phyloP scores from a whole-genome alignment of 2,329 filamentous ascomycete genomes.

The Aspergillus alliaceus region DNA sequence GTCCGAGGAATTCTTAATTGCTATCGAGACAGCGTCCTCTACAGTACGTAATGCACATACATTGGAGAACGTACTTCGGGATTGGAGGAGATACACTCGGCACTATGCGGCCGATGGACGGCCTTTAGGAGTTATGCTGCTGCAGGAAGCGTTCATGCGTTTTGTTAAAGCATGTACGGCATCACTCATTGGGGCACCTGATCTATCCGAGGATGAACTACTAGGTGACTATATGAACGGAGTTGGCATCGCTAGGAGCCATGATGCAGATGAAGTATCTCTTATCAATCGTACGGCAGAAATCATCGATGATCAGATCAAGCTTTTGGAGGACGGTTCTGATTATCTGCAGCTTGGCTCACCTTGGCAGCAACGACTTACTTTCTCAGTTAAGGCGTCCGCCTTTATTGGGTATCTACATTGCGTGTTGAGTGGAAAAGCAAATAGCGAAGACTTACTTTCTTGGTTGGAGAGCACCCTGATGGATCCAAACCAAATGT shows the following conservation, averaged over 20 bases:
- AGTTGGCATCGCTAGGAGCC: conserved; percentile 47
- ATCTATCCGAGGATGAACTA: conserved; percentile 62
- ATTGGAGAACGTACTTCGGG: conserved; percentile 65
- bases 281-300: conserved; percentile 62
- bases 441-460: conserved; percentile 76
- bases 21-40: conserved; percentile 85
- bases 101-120: conserved; percentile 78
- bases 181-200: conserved; percentile 64
- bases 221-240: conserved; percentile 71
- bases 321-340: conserved; percentile 80
- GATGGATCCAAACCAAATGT: conserved; percentile 77
- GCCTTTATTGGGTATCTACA: conserved; percentile 82
- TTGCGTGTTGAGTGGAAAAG: conserved; percentile 77
- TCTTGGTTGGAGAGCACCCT: conserved; percentile 83
- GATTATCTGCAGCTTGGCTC: conserved; percentile 89
- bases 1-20: conserved; percentile 80
- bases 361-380: conserved; percentile 80
- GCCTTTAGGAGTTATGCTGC: conserved; percentile 84
- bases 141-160: conserved; percentile 86
- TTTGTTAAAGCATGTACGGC: conserved; percentile 78
- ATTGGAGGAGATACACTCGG: conserved; percentile 85
- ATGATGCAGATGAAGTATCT: conserved; percentile 37
- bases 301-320: conserved; percentile 79
- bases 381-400: conserved; percentile 80
- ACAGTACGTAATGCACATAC: conserved; percentile 78